These are phyloP conservation scores for Dacryopinax spathularia DNA, from an alignment of 768 basidiomycete species.

Conservation along the genomic window DNA sequence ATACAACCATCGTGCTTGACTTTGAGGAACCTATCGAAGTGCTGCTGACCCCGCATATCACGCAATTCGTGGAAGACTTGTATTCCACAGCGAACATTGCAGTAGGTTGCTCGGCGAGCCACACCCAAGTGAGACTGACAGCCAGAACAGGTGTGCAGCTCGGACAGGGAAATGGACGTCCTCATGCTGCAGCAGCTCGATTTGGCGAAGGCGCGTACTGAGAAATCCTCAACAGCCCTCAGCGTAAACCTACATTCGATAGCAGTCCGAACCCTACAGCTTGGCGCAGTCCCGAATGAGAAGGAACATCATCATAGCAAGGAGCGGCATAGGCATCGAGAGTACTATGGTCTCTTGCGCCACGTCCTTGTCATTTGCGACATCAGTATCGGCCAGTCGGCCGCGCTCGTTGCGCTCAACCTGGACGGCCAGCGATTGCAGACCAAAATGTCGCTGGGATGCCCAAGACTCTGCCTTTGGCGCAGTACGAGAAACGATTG, in stretches of 20 bases:
- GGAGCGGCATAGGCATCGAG: not conserved
- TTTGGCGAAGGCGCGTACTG: not conserved
- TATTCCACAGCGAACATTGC: not conserved
- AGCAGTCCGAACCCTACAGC: not conserved
- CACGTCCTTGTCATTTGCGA: not conserved
- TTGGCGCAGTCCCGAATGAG: not conserved
- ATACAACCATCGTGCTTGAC: not conserved
- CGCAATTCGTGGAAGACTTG: constrained; percentile 7
- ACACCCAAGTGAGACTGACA: not conserved
- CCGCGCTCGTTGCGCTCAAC: not conserved
- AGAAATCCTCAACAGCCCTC: not conserved
- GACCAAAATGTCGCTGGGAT: not conserved
- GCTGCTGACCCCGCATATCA: constrained; percentile 8
- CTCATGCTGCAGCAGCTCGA: not conserved
- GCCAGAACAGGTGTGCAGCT: constrained; percentile 5
- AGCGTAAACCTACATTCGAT: not conserved
- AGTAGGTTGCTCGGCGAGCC: not conserved
- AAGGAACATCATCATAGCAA: not conserved
- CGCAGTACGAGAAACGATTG: not conserved
- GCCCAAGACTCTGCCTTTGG: not conserved
- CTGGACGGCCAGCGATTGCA: not conserved
- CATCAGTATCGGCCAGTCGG: not conserved
- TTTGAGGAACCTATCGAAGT: not conserved
- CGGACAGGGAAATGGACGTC: not conserved
- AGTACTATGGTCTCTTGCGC: not conserved